Conservation (phyloP, 306 rosid species). For the Datisca glomerata region DNA sequence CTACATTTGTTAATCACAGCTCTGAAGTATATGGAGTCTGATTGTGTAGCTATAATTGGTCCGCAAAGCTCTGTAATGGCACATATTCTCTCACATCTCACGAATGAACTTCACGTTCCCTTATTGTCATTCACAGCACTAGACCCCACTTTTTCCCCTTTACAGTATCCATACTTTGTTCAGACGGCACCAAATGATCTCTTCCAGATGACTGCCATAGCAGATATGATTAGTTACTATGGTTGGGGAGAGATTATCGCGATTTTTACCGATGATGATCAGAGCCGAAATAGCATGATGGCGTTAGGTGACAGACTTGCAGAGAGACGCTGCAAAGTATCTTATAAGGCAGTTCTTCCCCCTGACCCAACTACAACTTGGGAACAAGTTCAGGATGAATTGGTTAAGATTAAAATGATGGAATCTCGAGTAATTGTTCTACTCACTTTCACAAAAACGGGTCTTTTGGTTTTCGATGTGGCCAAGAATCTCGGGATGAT, state of each 20-base stretch:
- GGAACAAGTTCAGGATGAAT: conserved; percentile 10
- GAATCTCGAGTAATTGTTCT: conserved; percentile 34
- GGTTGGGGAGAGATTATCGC: conserved; percentile 31
- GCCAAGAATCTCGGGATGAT: conserved; percentile 35
- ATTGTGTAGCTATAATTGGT: conserved; percentile 36
- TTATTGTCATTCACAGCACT: conserved; percentile 34
- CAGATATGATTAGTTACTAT: conserved; percentile 24
- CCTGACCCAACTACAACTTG: conserved; percentile 31
- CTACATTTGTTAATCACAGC: conserved; percentile 20
- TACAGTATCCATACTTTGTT: conserved; percentile 40
- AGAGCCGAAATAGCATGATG: conserved; percentile 29
- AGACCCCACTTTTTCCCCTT: conserved; percentile 29
- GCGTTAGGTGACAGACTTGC: conserved; percentile 32
- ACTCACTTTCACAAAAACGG: conserved; percentile 22
- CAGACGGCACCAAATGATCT: conserved; percentile 50
- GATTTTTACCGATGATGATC: conserved; percentile 34
- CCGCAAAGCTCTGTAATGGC: conserved; percentile 40
- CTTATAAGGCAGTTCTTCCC: conserved; percentile 34
- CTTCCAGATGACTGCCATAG: conserved; percentile 44
- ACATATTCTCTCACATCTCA: conserved; percentile 33
- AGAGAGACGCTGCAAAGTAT: conserved; percentile 23
- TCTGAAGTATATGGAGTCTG: conserved; percentile 28
- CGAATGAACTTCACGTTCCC: conserved; percentile 44
- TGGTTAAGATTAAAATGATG: conserved; percentile 20
- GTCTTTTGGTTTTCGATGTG: conserved; percentile 31